Evolutionary conservation across 768 basidiomycete species (phyloP), one percentile per base, ranked within the genome.

Genomic region (Trametopsis cervina): DNA sequence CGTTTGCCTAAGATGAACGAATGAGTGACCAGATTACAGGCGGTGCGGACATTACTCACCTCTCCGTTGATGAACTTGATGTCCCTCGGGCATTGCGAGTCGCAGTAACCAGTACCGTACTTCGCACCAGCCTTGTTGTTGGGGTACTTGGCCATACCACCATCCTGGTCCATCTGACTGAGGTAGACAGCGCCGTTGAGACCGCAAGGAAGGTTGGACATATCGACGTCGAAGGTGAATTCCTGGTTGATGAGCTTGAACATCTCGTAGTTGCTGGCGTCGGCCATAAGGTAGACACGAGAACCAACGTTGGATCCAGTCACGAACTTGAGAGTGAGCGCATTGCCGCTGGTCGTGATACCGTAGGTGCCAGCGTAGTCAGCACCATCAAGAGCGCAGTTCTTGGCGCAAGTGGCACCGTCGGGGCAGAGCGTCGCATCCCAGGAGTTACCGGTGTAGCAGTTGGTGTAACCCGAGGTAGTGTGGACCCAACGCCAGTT

Each of bases 61-160:
- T 66, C 60, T 54, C 78, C 78, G 60, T 72, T 67, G 58, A 80
- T 79, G 66, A 77, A 79, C 66, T 80, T 79, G 65, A 79, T 63
- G 58, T 78, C 78, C 29, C 68, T 68, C 1, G 77, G 76, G 64
- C 77, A 79, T 60, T 80, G 77, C 15, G 79, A 72, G 60, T 81
- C 79, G 61, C 80, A 80, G 64, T 81, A 81, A 12, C 80, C 80
- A n/a, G 78, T 78, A 40, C 78, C 78, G 63, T 74, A 81, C 61
- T 76, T 71, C 58, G 77, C 75, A 55, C 76, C 77, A 21, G 36
- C 46, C 69, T 73, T 74, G 71, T 80, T 79, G 60, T 54, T 66
- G n/a, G 75, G 50, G 66, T 63, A 75, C 56, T 69, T 67, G 47
- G 75, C 52, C 53, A 69, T 39, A 36, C 76, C 78, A 67, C 78